Evolutionary conservation across 768 basidiomycete genomes (phyloP).

Genomic region (Lentinula detonsa): DNA sequence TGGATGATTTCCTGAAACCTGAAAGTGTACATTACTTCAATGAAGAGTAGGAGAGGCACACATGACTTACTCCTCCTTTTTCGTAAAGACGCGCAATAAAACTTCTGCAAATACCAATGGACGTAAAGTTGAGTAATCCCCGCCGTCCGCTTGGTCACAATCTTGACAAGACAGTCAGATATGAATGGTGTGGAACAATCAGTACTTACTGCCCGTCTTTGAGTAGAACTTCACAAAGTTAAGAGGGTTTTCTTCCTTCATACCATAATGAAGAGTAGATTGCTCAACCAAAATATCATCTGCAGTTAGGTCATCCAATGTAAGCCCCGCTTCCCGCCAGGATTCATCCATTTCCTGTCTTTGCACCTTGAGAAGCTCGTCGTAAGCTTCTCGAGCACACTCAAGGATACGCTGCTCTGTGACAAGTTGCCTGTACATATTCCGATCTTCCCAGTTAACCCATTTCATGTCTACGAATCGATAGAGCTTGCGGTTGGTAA

Average conservation of each 20-base stretch:
- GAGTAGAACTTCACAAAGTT: constrained; percentile 69
- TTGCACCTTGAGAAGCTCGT: constrained; percentile 13
- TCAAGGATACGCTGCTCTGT: constrained; percentile 38
- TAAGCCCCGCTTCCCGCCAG: constrained; percentile 8
- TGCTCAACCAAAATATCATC: constrained; percentile 62
- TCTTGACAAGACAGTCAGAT: constrained; percentile 23
- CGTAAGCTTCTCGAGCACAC: constrained; percentile 24
- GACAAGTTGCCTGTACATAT: constrained; percentile 29
- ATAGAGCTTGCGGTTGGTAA: constrained; percentile 63
- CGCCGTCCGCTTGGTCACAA: constrained; percentile 36
- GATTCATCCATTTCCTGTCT: constrained; percentile 12
- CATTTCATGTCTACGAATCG: constrained; percentile 60
- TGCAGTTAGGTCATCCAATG: constrained; percentile 28
- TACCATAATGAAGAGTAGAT: constrained; percentile 70
- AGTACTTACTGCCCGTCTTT: constrained; percentile 42
- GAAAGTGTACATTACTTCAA: neutral
- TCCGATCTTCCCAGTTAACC: constrained; percentile 32
- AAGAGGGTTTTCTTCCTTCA: constrained; percentile 64
- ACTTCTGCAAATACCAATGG: constrained; percentile 65
- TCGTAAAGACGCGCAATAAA: constrained; percentile 65
- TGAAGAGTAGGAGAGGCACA: neutral
- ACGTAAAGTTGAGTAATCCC: constrained; percentile 60
- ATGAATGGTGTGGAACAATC: neutral
- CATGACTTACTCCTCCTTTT: constrained; percentile 36
- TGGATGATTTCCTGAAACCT: constrained; percentile 61